A percentile compares a stretch with the other conserved stretches of the same genome.
Evolutionary conservation across 345 rosid species (phyloP).

Genomic region (Hypericum perforatum): DNA sequence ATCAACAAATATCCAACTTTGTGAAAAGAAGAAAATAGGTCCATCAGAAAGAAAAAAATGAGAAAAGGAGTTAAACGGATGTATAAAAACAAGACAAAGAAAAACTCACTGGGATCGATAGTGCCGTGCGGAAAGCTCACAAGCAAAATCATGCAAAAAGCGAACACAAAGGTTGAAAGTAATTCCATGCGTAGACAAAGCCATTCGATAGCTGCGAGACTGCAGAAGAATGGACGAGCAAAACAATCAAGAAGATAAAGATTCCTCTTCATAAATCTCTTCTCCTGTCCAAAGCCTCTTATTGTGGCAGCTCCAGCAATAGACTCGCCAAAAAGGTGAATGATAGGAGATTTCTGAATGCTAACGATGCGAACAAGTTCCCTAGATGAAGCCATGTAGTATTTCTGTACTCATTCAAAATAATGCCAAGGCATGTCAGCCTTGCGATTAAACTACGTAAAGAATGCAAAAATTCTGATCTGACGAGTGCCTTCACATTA

Average conservation of each 20-base stretch:
- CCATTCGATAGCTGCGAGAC: conserved; percentile 98
- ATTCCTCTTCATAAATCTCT: conserved; percentile 94
- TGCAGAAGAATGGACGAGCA: conserved; percentile 95
- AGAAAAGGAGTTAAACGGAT: too few species aligned
- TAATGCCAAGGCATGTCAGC: not conserved
- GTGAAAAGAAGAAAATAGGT: not conserved
- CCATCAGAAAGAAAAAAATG: not conserved
- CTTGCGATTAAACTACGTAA: conserved; percentile 1
- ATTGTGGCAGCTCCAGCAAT: conserved; percentile 99
- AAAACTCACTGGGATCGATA: conserved; percentile 89
- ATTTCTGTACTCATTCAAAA: conserved; percentile 53
- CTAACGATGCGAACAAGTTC: conserved; percentile 98
- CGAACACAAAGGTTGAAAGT: conserved; percentile 89
- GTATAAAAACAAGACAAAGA: not conserved
- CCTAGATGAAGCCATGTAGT: conserved; percentile 99
- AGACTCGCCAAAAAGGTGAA: conserved; percentile 96
- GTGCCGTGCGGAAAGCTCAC: conserved; percentile 94
- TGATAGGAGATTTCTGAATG: conserved; percentile 95
- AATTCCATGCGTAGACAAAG: conserved; percentile 98
- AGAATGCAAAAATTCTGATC: not conserved
- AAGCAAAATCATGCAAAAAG: conserved; percentile 96
- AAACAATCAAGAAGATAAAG: conserved; percentile 97
- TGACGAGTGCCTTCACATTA: not conserved
- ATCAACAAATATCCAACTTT: too few species aligned
- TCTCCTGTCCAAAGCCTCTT: conserved; percentile 97